These are phyloP conservation scores for Saccharomyces hybrid DNA, from an alignment of 1,139 yeast species.

Conservation along the genomic window DNA sequence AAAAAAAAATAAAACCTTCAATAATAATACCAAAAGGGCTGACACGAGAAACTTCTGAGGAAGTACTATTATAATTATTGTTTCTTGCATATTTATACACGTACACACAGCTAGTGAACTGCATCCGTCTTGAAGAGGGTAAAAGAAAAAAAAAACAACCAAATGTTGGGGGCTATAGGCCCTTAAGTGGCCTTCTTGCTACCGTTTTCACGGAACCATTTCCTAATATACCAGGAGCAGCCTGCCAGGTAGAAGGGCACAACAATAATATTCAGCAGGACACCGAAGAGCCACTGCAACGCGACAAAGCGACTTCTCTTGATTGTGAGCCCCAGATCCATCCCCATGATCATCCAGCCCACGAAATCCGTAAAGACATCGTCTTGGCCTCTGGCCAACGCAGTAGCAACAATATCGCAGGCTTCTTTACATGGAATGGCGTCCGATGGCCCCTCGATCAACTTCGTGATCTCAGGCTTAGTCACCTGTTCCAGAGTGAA, in stretches of 20 bases:
- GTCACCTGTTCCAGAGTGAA: slow-evolving; percentile 70
- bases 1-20: background rate
- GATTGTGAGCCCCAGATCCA: slow-evolving; percentile 52
- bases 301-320: slow-evolving; percentile 56
- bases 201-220: slow-evolving; percentile 36
- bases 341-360: slow-evolving; percentile 73
- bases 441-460: slow-evolving; percentile 76
- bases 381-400: slow-evolving; percentile 59
- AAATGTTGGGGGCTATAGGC: too few species aligned
- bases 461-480: slow-evolving; percentile 76
- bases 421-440: slow-evolving; percentile 66
- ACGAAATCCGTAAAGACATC: slow-evolving; percentile 75
- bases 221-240: slow-evolving; percentile 48
- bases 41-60: too few species aligned
- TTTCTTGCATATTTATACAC: background rate
- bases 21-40: background rate
- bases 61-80: background rate
- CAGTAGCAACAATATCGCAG: slow-evolving; percentile 50
- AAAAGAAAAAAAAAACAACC: background rate
- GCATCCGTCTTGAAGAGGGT: background rate
- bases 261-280: slow-evolving; percentile 36
- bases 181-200: slow-evolving; percentile 3
- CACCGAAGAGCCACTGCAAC: slow-evolving; percentile 37
- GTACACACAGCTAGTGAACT: background rate
- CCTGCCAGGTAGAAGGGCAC: slow-evolving; percentile 56